Percentiles rank a stretch among this genome's conserved stretches.
These are phyloP conservation scores for Trichoderma gamsii DNA, from an alignment of 495 filamentous ascomycete genomes.

Conservation along the genomic window DNA sequence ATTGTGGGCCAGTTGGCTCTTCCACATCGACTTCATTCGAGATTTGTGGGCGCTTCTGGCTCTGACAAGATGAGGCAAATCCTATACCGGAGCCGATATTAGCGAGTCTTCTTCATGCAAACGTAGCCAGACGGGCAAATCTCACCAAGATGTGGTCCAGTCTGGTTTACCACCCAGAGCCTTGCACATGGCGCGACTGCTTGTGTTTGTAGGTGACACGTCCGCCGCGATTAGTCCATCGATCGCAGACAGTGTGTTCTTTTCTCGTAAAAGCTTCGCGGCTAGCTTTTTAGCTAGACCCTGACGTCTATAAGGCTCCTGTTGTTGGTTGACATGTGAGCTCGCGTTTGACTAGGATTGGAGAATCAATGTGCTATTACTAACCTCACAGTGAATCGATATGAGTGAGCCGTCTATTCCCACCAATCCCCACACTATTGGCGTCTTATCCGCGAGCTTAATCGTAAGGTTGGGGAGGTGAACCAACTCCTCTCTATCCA, in stretches of 20 bases:
- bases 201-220: not conserved
- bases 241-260: not conserved
- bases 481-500: not conserved
- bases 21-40: not conserved
- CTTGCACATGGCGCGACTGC: slow-evolving; percentile 2
- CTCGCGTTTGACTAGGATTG: not conserved
- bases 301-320: slow-evolving; percentile 4
- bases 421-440: not conserved
- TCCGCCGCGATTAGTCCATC: not conserved
- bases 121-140: not conserved
- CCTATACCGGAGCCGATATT: not conserved
- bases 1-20: too few relatives aligned
- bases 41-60: not conserved
- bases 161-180: not conserved
- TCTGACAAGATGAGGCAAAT: not conserved
- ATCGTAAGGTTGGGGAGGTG: not conserved
- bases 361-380: not conserved
- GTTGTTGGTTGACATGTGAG: not conserved
- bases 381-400: not conserved
- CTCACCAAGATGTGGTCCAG: not conserved
- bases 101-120: not conserved
- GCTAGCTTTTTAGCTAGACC: slow-evolving; percentile 1
- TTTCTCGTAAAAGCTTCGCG: not conserved
- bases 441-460: not conserved
- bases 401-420: not conserved